Evolutionary conservation across 495 filamentous ascomycete genomes (phyloP), one percentile per base, ranked within the genome.

Genomic region (Baudoinia panamericana): DNA sequence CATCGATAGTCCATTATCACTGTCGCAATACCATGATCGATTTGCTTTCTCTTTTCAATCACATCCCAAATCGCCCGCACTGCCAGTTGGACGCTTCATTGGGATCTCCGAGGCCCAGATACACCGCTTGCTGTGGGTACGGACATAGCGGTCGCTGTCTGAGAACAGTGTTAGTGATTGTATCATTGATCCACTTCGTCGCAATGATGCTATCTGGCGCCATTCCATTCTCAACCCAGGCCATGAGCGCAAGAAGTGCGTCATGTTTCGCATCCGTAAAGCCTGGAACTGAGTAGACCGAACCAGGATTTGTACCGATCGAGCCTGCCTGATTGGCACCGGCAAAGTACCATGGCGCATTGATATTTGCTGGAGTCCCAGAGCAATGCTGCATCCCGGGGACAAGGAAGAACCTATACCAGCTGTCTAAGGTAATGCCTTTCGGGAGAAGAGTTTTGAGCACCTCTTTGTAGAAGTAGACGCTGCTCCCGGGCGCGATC

Each of bases 171-270:
- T 39, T 39, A 3, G 37, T 37, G 11, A 39, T 30, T 16, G 38
- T 51, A 24, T 57, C 55, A 33, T 59, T 50, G 21, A 39, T 21
- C 43, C 48, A 59, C 39, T 56, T 55, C 2, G 56, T 59, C 13
- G 45, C 56, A 21, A 59, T 36, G 19, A 59, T 45, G 33, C 46
- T 25, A 10, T 55, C 50, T 18, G 56, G 56, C 31, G 55, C 55
- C 13, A 8, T 41, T 2, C 38, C 52, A 4, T 51, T 19, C 54
- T 75, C 72, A 2, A 70, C 67, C 72, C 72, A 77, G 2, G 50
- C 46, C 55, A 72, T 61, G 36, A 77, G 42, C 13, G 68, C 69
- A 37, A 67, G 28, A 35, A 74, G 16, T 1, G 55, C 56, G 48
- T 75, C 68, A 43, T 70, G 63, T 21, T 61, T 50, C 13, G 51